Percentiles rank a stretch among this genome's conserved stretches.
Conservation (phyloP, 2,329 filamentous ascomycete species). For the Trichoderma lentiforme region DNA sequence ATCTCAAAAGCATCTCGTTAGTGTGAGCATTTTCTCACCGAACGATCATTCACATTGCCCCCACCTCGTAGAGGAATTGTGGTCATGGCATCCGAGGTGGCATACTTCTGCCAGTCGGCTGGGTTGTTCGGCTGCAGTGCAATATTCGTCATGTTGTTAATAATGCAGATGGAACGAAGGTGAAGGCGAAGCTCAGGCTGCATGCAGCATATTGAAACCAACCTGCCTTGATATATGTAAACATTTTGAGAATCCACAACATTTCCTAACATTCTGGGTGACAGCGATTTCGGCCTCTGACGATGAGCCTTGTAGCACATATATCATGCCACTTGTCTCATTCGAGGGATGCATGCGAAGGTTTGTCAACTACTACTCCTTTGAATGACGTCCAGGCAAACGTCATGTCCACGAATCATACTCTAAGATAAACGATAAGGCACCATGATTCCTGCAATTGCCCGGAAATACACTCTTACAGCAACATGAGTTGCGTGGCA, state of each 20-base stretch:
- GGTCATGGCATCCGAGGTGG: neutral
- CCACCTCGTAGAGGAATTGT: neutral
- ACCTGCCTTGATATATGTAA: neutral
- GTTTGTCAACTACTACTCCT: neutral
- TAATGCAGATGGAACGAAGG: too few relatives aligned
- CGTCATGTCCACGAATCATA: neutral
- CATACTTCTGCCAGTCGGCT: neutral
- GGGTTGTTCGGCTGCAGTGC: neutral
- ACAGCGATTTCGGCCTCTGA: neutral
- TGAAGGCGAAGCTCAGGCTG: neutral
- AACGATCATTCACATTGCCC: neutral
- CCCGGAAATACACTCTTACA: neutral
- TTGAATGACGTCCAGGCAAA: neutral
- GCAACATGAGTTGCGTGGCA: neutral
- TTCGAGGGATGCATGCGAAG: neutral
- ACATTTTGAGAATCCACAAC: accelerated
- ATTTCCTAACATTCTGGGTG: neutral
- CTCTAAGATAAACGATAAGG: neutral
- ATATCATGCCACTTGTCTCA: neutral
- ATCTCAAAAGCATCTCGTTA: neutral
- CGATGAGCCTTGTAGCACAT: neutral
- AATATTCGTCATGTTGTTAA: neutral
- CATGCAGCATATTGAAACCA: neutral
- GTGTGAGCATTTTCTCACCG: neutral
- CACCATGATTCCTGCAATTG: neutral